Conservation (phyloP, 2,329 filamentous ascomycete species). For the Cytospora paraplurivora region DNA sequence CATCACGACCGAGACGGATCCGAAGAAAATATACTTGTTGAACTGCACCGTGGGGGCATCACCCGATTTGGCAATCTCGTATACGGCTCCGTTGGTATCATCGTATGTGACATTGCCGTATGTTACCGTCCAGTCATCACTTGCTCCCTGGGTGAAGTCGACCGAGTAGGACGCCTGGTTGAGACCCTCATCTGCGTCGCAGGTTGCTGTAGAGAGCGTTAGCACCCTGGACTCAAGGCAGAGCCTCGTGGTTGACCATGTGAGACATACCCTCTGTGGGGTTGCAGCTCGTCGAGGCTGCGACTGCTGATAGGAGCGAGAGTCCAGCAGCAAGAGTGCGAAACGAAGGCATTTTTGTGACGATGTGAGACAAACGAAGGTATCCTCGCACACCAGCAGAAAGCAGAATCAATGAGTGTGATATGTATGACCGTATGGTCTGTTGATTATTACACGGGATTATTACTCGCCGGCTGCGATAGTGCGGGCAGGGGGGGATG, state of each 20-base stretch:
- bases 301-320: constrained; percentile 23
- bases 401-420: background rate
- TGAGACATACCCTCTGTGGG: constrained; percentile 29
- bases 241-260: background rate
- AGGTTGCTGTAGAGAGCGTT: constrained; percentile 17
- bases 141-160: constrained; percentile 67
- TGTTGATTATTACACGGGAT: background rate
- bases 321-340: constrained; percentile 6
- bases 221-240: background rate
- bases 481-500: background rate
- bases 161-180: constrained; percentile 36
- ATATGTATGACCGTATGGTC: too few relatives aligned
- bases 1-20: constrained; percentile 68
- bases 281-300: constrained; percentile 31
- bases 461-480: background rate
- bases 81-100: constrained; percentile 36
- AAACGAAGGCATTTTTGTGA: constrained; percentile 20
- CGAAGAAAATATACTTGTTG: constrained; percentile 85
- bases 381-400: background rate
- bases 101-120: constrained; percentile 35
- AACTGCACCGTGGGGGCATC: constrained; percentile 65
- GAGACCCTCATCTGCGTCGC: constrained; percentile 29
- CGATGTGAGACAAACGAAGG: background rate
- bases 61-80: constrained; percentile 59
- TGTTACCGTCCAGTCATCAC: constrained; percentile 42